Percentiles rank a stretch among this genome's conserved stretches.
Conservation (phyloP, 305 asterid genomes). For the Fraxinus nigra region DNA sequence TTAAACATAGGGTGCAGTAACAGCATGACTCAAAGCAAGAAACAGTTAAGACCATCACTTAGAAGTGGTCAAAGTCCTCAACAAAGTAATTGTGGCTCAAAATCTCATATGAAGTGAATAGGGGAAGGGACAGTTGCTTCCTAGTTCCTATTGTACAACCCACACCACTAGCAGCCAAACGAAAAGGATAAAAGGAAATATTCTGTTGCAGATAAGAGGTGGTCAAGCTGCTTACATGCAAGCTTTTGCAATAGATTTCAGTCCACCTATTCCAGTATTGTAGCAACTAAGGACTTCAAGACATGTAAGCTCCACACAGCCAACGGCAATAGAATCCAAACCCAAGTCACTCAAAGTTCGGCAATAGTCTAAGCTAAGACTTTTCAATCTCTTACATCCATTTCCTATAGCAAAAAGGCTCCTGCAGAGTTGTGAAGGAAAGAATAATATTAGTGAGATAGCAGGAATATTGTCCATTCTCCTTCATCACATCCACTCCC, state of each 20-base stretch:
- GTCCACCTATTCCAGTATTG: not conserved
- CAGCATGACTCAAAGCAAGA: not conserved
- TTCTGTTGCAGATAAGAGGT: not conserved
- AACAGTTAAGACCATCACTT: not conserved
- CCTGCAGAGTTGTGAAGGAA: not conserved
- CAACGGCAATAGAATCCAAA: not conserved
- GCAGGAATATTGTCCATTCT: not conserved
- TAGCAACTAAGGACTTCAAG: not conserved
- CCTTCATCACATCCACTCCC: not conserved
- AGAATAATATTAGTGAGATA: not conserved
- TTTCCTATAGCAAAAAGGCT: not conserved
- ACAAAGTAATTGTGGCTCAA: not conserved
- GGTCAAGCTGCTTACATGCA: not conserved
- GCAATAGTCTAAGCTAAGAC: not conserved
- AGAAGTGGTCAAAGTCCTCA: slow-evolving; percentile 6
- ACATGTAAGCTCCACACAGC: not conserved
- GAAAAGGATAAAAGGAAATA: not conserved
- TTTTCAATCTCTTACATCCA: not conserved
- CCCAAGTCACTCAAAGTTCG: not conserved
- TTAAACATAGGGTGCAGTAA: not conserved
- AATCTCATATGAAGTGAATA: not conserved
- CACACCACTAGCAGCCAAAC: not conserved
- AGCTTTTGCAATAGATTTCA: not conserved
- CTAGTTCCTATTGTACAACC: not conserved
- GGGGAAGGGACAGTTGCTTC: not conserved